phyloP scores from a whole-genome alignment of 306 rosid genomes.

The Inga oerstediana region DNA sequence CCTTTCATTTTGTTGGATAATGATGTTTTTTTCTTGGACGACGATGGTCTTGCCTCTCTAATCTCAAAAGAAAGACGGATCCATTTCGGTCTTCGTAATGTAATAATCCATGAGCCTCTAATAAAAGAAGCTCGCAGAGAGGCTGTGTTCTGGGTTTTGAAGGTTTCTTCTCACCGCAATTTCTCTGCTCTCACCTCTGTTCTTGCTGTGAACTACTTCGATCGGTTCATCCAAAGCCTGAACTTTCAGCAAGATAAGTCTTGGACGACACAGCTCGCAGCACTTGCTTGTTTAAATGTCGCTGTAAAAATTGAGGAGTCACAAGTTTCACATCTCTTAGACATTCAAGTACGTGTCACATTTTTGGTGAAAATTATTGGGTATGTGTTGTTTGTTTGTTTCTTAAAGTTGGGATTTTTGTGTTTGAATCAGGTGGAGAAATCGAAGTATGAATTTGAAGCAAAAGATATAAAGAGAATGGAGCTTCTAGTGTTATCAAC shows the following conservation, averaged over 20 bases:
- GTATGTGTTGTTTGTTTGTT: background rate
- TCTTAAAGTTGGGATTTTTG: slow-evolving; percentile 17
- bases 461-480: slow-evolving; percentile 90
- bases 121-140: slow-evolving; percentile 55
- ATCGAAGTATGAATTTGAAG: slow-evolving; percentile 74
- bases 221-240: slow-evolving; percentile 66
- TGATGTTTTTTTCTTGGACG: slow-evolving; percentile 72
- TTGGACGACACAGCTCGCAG: slow-evolving; percentile 85
- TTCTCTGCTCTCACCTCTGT: slow-evolving; percentile 75
- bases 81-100: slow-evolving; percentile 36
- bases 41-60: slow-evolving; percentile 62
- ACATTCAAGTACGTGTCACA: slow-evolving; percentile 71
- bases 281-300: slow-evolving; percentile 80
- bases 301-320: slow-evolving; percentile 95
- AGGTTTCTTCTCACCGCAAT: slow-evolving; percentile 57
- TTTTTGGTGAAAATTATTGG: slow-evolving; percentile 32
- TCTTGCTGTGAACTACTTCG: slow-evolving; percentile 91
- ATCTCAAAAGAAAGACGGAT: slow-evolving; percentile 68
- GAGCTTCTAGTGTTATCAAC: slow-evolving; percentile 89
- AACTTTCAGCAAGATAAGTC: slow-evolving; percentile 69
- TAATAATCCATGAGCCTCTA: slow-evolving; percentile 47
- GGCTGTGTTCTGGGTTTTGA: slow-evolving; percentile 74
- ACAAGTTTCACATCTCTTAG: slow-evolving; percentile 75
- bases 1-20: slow-evolving; percentile 47
- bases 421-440: slow-evolving; percentile 64